phyloP scores from a whole-genome alignment of 495 filamentous ascomycete species.

The Neurospora sp. region DNA sequence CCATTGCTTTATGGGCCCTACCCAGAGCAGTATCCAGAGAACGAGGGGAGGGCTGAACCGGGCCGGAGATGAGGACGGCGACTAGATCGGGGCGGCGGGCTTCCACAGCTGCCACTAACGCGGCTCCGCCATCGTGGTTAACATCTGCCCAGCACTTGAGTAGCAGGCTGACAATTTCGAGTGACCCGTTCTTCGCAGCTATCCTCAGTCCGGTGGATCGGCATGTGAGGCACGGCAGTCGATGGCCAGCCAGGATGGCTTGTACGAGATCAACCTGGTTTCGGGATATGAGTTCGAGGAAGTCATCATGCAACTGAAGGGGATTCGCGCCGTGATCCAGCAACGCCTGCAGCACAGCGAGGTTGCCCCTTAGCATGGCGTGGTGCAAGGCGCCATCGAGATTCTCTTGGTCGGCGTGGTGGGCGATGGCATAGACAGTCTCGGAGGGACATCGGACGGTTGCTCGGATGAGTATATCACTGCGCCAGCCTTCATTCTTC shows the following conservation, averaged over 20 bases:
- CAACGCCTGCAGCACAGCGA: conserved; percentile 15
- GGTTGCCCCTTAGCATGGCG: conserved; percentile 16
- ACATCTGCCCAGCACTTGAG: conserved; percentile 21
- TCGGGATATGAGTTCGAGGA: conserved; percentile 15
- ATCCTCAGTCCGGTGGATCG: conserved; percentile 20
- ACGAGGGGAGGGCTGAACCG: conserved; percentile 15
- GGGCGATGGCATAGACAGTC: conserved; percentile 15
- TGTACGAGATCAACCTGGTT: conserved; percentile 12
- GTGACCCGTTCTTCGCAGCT: conserved; percentile 19
- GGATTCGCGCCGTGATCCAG: conserved; percentile 21
- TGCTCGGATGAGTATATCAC: conserved; percentile 17
- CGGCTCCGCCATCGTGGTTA: conserved; percentile 16
- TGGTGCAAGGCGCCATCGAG: conserved; percentile 21
- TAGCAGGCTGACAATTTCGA: conserved; percentile 11
- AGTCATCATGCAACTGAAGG: conserved; percentile 20
- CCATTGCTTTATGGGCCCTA: conserved; percentile 4
- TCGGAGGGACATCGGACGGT: conserved; percentile 17
- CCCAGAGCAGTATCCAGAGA: conserved; percentile 18
- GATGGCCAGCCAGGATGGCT: conserved; percentile 17
- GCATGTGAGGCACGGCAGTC: conserved; percentile 19
- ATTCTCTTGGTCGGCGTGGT: conserved; percentile 21
- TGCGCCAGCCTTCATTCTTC: conserved; percentile 12
- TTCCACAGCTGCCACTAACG: conserved; percentile 18
- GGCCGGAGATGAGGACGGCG: conserved; percentile 12
- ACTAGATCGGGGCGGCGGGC: conserved; percentile 16